phyloP scores from a whole-genome alignment of 768 basidiomycete species.

The Phaeotremella fagi region DNA sequence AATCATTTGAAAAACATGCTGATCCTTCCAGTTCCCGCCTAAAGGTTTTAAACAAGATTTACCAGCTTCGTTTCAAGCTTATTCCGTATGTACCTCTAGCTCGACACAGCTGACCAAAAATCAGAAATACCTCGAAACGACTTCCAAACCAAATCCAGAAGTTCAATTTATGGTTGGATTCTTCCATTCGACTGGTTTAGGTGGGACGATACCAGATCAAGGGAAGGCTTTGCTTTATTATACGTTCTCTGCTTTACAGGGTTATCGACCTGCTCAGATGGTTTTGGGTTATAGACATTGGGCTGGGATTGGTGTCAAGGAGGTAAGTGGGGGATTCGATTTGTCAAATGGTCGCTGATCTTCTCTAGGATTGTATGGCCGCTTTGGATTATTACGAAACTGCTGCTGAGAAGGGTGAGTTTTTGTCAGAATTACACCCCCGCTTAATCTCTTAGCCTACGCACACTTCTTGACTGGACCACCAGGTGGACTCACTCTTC shows the following conservation, averaged over 20 bases:
- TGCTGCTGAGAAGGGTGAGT: slow-evolving; percentile 74
- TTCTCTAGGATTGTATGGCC: slow-evolving; percentile 59
- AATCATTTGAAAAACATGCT: slow-evolving; percentile 1
- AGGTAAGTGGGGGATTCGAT: slow-evolving; percentile 45
- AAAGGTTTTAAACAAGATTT: slow-evolving; percentile 40
- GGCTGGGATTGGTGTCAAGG: slow-evolving; percentile 87
- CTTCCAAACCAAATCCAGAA: slow-evolving; percentile 80
- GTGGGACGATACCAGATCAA: slow-evolving; percentile 48
- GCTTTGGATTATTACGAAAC: slow-evolving; percentile 85
- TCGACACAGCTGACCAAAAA: slow-evolving; percentile 49
- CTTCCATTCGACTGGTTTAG: slow-evolving; percentile 78
- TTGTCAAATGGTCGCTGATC: slow-evolving; percentile 7
- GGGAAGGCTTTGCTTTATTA: slow-evolving; percentile 76
- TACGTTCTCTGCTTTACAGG: slow-evolving; percentile 86
- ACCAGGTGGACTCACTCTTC: slow-evolving; percentile 81
- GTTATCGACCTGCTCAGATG: slow-evolving; percentile 84
- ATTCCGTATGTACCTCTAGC: slow-evolving; percentile 54
- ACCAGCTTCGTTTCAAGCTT: slow-evolving; percentile 15
- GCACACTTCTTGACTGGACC: slow-evolving; percentile 74
- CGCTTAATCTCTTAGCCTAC: slow-evolving; percentile 63
- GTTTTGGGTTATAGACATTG: slow-evolving; percentile 89
- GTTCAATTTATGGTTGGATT: slow-evolving; percentile 83
- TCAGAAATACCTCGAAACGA: slow-evolving; percentile 47
- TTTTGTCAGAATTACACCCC: slow-evolving; percentile 3
- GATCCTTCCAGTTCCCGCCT: slow-evolving; percentile 35